These are phyloP conservation scores for Stephania yunnanensis DNA, from an alignment of 164 flowering plant genomes.

Conservation along the genomic window DNA sequence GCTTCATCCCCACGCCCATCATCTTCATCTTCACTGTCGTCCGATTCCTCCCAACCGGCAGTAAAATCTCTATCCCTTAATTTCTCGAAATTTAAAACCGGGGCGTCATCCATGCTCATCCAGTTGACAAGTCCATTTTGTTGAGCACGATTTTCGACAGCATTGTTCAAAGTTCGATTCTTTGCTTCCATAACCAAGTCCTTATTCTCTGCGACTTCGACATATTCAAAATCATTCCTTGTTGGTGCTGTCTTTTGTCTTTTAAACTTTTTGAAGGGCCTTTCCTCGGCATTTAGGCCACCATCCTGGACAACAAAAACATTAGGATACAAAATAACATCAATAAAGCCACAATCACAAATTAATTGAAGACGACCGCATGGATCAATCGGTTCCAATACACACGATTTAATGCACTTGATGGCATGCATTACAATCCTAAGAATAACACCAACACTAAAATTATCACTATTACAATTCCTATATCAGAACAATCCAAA, in stretches of 20 bases:
- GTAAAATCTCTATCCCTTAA: conserved; percentile 26
- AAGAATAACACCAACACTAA: too few relatives aligned
- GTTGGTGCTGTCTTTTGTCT: conserved; percentile 30
- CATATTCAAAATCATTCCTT: conserved; percentile 12
- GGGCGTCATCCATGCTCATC: conserved; percentile 50
- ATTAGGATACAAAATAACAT: neutral
- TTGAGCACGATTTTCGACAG: conserved; percentile 3
- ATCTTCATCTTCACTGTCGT: conserved; percentile 32
- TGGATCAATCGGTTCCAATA: too few relatives aligned
- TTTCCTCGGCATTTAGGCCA: conserved; percentile 15
- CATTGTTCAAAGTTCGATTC: conserved; percentile 12
- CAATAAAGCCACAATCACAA: too few relatives aligned
- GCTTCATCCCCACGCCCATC: conserved; percentile 22
- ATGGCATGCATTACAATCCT: too few relatives aligned
- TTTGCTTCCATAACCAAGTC: conserved; percentile 14
- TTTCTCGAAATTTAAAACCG: conserved; percentile 27
- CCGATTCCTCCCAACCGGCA: conserved; percentile 30
- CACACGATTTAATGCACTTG: too few relatives aligned
- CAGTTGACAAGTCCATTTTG: conserved; percentile 33
- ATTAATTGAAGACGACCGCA: too few relatives aligned
- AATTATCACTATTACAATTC: too few relatives aligned
- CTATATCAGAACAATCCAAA: too few relatives aligned
- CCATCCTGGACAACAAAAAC: conserved; percentile 21
- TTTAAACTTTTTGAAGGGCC: conserved; percentile 29
- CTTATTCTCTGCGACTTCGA: neutral